A percentile compares a stretch with the other conserved stretches of the same genome.
These are phyloP conservation scores for Fusarium zealandicum DNA, from an alignment of 2,329 filamentous ascomycete species.

Conservation along the genomic window DNA sequence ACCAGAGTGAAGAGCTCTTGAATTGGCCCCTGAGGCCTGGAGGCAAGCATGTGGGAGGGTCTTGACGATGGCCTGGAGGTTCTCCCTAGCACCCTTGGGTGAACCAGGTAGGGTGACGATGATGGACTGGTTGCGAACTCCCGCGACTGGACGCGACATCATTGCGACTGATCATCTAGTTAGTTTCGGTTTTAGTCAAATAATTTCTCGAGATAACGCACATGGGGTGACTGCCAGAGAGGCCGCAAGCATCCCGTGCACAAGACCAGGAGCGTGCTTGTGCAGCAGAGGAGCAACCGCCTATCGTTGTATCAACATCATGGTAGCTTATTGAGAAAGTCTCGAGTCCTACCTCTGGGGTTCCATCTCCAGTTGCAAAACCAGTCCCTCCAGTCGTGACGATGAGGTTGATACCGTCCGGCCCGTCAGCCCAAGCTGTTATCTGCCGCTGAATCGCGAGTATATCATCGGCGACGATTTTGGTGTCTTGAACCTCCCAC, in stretches of 20 bases:
- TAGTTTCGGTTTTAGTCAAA: conserved; percentile 13
- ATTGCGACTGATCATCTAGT: conserved; percentile 73
- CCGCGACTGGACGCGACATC: conserved; percentile 94
- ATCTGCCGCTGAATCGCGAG: conserved; percentile 78
- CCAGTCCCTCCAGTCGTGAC: conserved; percentile 93
- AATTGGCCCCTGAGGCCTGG: conserved; percentile 85
- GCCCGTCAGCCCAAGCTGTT: conserved; percentile 73
- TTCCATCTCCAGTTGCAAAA: conserved; percentile 84
- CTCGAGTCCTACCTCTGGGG: conserved; percentile 73
- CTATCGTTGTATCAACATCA: conserved; percentile 50
- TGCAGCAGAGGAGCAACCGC: conserved; percentile 82
- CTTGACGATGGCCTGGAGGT: conserved; percentile 86
- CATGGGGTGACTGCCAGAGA: conserved; percentile 89
- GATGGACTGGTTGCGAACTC: conserved; percentile 80
- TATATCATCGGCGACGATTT: conserved; percentile 81
- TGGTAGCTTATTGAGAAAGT: neutral
- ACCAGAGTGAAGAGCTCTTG: conserved; percentile 78
- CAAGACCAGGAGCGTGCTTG: conserved; percentile 84
- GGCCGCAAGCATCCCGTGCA: conserved; percentile 92
- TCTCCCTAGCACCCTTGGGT: conserved; percentile 93
- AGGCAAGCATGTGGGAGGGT: conserved; percentile 94
- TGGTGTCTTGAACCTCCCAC: conserved; percentile 74
- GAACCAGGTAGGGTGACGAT: conserved; percentile 93
- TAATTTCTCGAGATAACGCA: conserved; percentile 53
- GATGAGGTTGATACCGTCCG: conserved; percentile 73